Evolutionary conservation across 306 rosid genomes (phyloP).

Genomic region (Acacia melanoxylon): DNA sequence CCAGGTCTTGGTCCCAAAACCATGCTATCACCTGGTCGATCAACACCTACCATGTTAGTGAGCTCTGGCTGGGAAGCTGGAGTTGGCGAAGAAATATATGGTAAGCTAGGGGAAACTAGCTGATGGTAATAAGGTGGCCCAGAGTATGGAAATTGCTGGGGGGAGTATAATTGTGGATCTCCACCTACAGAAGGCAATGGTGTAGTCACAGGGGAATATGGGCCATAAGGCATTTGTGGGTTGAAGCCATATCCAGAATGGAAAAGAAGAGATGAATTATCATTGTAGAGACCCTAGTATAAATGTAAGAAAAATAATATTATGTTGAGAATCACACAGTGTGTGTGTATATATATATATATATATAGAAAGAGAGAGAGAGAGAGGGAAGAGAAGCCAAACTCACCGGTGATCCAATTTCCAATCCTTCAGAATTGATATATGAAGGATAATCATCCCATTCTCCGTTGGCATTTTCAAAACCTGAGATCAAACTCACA

Average conservation of each 20-base stretch:
- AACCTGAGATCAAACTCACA: constrained; percentile 52
- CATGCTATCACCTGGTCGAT: constrained; percentile 74
- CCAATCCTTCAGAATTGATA: constrained; percentile 72
- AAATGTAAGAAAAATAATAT: background rate
- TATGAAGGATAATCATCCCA: constrained; percentile 85
- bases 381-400: constrained; percentile 4
- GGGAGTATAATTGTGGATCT: constrained; percentile 72
- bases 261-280: constrained; percentile 74
- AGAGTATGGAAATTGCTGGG: constrained; percentile 75
- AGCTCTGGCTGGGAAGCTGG: constrained; percentile 79
- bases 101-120: constrained; percentile 66
- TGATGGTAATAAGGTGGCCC: constrained; percentile 78
- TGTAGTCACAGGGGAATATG: constrained; percentile 84
- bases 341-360: background rate
- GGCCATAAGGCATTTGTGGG: constrained; percentile 86
- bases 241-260: constrained; percentile 90
- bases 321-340: constrained; percentile 9
- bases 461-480: constrained; percentile 64
- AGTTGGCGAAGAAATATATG: constrained; percentile 66
- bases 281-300: constrained; percentile 78
- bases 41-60: constrained; percentile 62
- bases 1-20: constrained; percentile 79
- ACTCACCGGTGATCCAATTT: constrained; percentile 81
- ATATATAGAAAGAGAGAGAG: background rate
- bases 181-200: constrained; percentile 82